phyloP scores from a whole-genome alignment of 176 grass and related monocot genomes.

The Stipa capillata region DNA sequence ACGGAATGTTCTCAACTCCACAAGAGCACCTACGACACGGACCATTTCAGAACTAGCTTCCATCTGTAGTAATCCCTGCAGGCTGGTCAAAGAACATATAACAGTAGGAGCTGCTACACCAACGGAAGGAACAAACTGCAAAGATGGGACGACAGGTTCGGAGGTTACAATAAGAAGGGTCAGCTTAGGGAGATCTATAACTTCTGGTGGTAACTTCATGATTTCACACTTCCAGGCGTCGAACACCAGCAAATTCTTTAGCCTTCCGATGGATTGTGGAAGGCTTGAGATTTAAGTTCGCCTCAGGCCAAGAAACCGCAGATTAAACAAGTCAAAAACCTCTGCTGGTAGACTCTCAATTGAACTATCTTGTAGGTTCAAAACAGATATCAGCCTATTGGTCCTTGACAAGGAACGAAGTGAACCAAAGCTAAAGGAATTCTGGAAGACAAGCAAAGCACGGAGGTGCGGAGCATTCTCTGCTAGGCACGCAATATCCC shows the following conservation, averaged over 20 bases:
- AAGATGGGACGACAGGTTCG: neutral
- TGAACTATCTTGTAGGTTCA: conserved; percentile 10
- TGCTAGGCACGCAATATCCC: neutral
- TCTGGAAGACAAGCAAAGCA: conserved; percentile 20
- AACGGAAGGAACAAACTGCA: conserved; percentile 15
- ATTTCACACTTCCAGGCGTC: neutral
- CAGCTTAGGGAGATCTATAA: conserved; percentile 10
- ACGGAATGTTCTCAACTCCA: conserved; percentile 6
- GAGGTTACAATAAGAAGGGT: conserved; percentile 7
- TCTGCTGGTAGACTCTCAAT: conserved; percentile 9
- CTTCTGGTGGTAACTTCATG: neutral
- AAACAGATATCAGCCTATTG: neutral
- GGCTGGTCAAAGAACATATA: neutral
- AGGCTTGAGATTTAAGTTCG: neutral
- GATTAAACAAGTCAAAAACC: conserved; percentile 17
- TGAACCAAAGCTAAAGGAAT: neutral
- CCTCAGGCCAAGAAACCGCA: conserved; percentile 19
- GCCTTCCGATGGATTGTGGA: conserved; percentile 11
- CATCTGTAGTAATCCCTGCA: conserved; percentile 3
- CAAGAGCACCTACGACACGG: neutral
- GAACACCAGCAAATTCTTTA: conserved; percentile 15
- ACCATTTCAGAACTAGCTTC: conserved; percentile 13
- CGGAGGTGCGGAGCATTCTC: conserved; percentile 4
- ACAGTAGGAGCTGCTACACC: neutral
- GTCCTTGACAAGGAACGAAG: neutral